Evolutionary conservation across 108 stramenopile species (phyloP), one percentile per base, ranked within the genome.

Genomic region (Cyclotella atomus): DNA sequence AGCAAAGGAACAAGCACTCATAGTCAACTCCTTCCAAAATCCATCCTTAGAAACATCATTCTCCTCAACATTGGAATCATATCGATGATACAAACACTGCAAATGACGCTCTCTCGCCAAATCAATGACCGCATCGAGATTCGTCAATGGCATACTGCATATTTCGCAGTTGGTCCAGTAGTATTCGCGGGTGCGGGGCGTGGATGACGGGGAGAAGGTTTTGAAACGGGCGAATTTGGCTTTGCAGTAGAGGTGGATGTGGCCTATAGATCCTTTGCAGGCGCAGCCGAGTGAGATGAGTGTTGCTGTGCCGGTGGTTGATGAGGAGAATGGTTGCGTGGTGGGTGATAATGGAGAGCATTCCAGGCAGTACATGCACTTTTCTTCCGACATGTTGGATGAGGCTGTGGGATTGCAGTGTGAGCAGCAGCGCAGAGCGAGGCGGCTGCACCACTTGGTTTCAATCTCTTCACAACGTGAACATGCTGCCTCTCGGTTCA

Each of bases 351-450:
- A 30, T 30, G 29, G 28, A 32, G 28, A 30, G 20, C 15, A 50
- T 35, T 68, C 50, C 21, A 68, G 49, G 23, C 66, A 68, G 65
- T 65, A 65, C 65, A 65, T 65, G 65, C 65, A 65, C 32, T n/a
- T n/a, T 38, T 38, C 62, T 21, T 44, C 62, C 1, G 16, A 2
- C 53, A 54, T 54, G 3, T 25, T 54, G 25, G 25, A 2, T n/a
- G n/a, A n/a, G n/a, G n/a, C n/a, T n/a, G n/a, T n/a, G n/a, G n/a
- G n/a, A n/a, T n/a, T n/a, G n/a, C n/a, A n/a, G n/a, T n/a, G n/a
- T n/a, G n/a, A n/a, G n/a, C n/a, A n/a, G 10, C 4, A 14, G 16
- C 5, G 1, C 10, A 4, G 47, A 49, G 47, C 47, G 47, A n/a
- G 10, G n/a, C n/a, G 47, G 10, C 9, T 49, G 47, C n/a, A 17